Percentiles rank a stretch among this genome's conserved stretches.
Evolutionary conservation across 768 basidiomycete species (phyloP).

Genomic region (Pholiota microspora): DNA sequence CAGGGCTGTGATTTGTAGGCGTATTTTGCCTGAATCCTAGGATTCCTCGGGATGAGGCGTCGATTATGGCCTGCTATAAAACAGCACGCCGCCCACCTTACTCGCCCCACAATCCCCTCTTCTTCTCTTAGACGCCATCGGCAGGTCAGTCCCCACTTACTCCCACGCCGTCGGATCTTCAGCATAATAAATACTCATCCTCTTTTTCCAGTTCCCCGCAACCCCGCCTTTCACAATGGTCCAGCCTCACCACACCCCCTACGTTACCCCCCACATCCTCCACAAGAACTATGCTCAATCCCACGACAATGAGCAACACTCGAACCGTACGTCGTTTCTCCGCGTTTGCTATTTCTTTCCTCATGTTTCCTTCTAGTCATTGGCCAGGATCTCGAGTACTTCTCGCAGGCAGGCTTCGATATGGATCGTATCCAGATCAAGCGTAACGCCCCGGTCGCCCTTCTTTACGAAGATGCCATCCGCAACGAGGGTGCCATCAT

Average conservation of each 20-base stretch:
- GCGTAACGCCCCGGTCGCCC: constrained; percentile 87
- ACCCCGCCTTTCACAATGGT: constrained; percentile 49
- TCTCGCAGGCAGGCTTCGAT: constrained; percentile 99
- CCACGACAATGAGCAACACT: constrained; percentile 59
- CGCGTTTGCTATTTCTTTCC: constrained; percentile 5
- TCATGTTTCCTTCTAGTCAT: constrained; percentile 55
- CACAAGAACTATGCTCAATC: constrained; percentile 84
- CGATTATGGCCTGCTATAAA: constrained; percentile 31
- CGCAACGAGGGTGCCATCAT: constrained; percentile 98
- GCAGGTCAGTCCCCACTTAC: constrained; percentile 11
- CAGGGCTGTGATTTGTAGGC: constrained; percentile 14
- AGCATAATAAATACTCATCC: constrained; percentile 14
- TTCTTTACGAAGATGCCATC: constrained; percentile 96
- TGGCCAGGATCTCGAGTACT: constrained; percentile 91
- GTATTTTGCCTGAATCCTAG: constrained; percentile 25
- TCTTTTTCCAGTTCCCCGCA: constrained; percentile 15
- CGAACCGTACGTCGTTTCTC: constrained; percentile 47
- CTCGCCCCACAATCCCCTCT: constrained; percentile 4
- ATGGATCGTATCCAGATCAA: constrained; percentile 97
- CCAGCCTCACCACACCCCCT: constrained; percentile 71
- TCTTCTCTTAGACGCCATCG: constrained; percentile 7
- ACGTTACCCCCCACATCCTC: constrained; percentile 87
- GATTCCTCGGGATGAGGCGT: constrained; percentile 34
- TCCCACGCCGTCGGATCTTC: constrained; percentile 14
- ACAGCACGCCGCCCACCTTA: constrained; percentile 1